These are phyloP conservation scores for Tylopilus intermedius DNA, from an alignment of 768 basidiomycete genomes.

Conservation along the genomic window DNA sequence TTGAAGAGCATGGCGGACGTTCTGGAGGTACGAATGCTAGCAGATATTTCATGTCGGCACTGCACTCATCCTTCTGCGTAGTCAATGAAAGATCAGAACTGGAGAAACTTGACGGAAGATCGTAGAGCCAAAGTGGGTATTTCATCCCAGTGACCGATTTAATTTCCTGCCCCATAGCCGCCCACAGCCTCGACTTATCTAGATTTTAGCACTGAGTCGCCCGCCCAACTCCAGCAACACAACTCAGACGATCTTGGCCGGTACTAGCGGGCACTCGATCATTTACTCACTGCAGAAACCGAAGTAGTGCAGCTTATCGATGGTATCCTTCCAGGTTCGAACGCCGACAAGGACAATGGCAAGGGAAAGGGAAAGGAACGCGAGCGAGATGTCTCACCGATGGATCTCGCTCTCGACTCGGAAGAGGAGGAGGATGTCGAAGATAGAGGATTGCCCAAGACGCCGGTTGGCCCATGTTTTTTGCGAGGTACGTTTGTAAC, in stretches of 20 bases:
- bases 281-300: slow-evolving; percentile 51
- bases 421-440: slow-evolving; percentile 37
- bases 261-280: slow-evolving; percentile 51
- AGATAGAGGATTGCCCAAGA: slow-evolving; percentile 48
- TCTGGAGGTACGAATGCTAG: slow-evolving; percentile 45
- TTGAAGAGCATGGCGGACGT: slow-evolving; percentile 82
- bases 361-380: slow-evolving; percentile 50
- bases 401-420: slow-evolving; percentile 26
- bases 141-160: background rate
- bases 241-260: slow-evolving; percentile 40
- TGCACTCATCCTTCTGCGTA: slow-evolving; percentile 20
- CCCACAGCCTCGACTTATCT: slow-evolving; percentile 5
- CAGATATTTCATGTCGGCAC: background rate
- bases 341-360: slow-evolving; percentile 7
- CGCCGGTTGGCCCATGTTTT: slow-evolving; percentile 61
- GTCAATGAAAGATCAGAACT: slow-evolving; percentile 73
- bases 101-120: slow-evolving; percentile 66
- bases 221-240: slow-evolving; percentile 60
- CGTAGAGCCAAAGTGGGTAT: slow-evolving; percentile 53
- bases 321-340: slow-evolving; percentile 37
- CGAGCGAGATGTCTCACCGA: slow-evolving; percentile 17
- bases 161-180: background rate
- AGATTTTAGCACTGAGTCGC: slow-evolving; percentile 55
- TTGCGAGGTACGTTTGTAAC: slow-evolving; percentile 55
- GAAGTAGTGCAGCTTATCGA: slow-evolving; percentile 51